These are phyloP conservation scores for Choiromyces venosus DNA, from an alignment of 495 filamentous ascomycete genomes.

Conservation along the genomic window DNA sequence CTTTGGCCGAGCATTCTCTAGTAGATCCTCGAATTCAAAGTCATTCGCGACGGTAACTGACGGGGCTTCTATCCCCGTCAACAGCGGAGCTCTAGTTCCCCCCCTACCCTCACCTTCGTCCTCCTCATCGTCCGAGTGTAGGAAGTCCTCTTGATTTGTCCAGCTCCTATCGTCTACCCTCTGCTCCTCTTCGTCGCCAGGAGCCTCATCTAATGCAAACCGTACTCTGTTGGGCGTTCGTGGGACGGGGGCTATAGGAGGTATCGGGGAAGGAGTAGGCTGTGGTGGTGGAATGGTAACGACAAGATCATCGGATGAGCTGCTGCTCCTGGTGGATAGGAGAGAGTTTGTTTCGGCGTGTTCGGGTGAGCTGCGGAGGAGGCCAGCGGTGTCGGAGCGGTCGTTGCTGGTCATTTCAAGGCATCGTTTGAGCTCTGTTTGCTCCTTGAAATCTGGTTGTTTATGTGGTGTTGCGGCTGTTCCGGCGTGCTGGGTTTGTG, in stretches of 20 bases:
- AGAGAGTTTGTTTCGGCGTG: conserved; percentile 9
- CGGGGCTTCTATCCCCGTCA: conserved; percentile 82
- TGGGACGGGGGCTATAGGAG: conserved; percentile 45
- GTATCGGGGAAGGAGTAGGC: conserved; percentile 41
- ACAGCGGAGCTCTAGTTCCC: conserved; percentile 57
- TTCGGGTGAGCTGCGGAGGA: conserved; percentile 23
- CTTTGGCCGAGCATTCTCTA: conserved; percentile 51
- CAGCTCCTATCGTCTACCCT: conserved; percentile 45
- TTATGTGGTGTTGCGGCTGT: background rate
- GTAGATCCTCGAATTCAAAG: conserved; percentile 37
- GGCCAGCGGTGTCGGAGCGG: conserved; percentile 2
- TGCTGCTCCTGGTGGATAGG: conserved; percentile 20
- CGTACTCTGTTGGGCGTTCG: conserved; percentile 80
- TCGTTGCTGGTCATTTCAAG: conserved; percentile 33
- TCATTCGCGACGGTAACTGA: conserved; percentile 63
- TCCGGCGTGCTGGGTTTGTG: background rate
- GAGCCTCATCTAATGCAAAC: conserved; percentile 64
- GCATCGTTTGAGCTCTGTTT: conserved; percentile 22
- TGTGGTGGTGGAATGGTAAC: conserved; percentile 43
- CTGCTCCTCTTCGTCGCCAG: conserved; percentile 35
- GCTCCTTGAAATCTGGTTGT: background rate
- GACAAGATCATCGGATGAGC: conserved; percentile 48
- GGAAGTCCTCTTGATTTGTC: conserved; percentile 44
- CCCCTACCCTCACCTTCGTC: conserved; percentile 21
- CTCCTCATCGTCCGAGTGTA: conserved; percentile 47